These are phyloP conservation scores for Ogataea polymorpha DNA, from an alignment of 805 yeast genomes.

Conservation along the genomic window DNA sequence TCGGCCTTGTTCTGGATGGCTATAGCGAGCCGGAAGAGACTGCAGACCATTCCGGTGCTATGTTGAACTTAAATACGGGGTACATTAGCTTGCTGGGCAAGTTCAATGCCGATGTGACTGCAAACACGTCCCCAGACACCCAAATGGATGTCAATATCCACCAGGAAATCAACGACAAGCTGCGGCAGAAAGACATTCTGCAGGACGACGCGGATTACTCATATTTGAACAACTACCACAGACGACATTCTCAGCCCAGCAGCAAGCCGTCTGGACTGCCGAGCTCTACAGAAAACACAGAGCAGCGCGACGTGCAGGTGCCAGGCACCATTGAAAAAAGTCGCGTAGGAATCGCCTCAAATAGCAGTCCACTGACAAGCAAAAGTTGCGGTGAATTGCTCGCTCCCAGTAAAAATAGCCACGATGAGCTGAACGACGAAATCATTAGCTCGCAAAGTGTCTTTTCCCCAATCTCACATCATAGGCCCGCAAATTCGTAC, in stretches of 20 bases:
- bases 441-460: slow-evolving; percentile 19
- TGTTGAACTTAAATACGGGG: slow-evolving; percentile 22
- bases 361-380: slow-evolving; percentile 14
- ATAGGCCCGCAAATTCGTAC: not conserved
- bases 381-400: not conserved
- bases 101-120: slow-evolving; percentile 7
- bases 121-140: slow-evolving; percentile 16
- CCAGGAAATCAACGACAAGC: slow-evolving; percentile 19
- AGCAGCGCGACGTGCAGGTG: slow-evolving; percentile 19
- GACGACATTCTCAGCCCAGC: too few species aligned
- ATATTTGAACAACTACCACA: slow-evolving; percentile 6
- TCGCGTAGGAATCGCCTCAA: slow-evolving; percentile 3
- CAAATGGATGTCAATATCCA: slow-evolving; percentile 23
- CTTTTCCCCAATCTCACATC: slow-evolving; percentile 7
- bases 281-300: slow-evolving; percentile 4
- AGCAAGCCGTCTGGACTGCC: slow-evolving; percentile 1
- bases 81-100: slow-evolving; percentile 9
- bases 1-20: slow-evolving; percentile 26
- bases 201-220: slow-evolving; percentile 12
- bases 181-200: slow-evolving; percentile 11
- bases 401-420: not conserved
- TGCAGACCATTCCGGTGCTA: slow-evolving; percentile 23
- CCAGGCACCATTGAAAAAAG: slow-evolving; percentile 23
- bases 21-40: slow-evolving; percentile 17
- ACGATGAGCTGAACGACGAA: slow-evolving; percentile 18